phyloP scores from a whole-genome alignment of 2,329 filamentous ascomycete genomes.

The Paecilomyces sp. region DNA sequence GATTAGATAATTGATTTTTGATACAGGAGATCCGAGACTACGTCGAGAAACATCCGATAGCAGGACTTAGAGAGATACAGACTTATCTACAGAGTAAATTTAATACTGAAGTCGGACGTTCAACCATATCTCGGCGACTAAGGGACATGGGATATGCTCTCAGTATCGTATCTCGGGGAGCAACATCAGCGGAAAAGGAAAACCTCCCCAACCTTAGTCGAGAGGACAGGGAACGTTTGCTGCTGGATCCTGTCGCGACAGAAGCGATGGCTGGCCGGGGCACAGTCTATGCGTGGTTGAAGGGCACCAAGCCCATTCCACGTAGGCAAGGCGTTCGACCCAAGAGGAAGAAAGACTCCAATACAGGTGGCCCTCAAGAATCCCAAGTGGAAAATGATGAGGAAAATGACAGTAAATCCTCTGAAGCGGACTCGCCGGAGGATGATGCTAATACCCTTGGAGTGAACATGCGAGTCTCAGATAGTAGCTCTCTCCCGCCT shows the following conservation, averaged over 20 bases:
- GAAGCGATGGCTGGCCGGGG: neutral
- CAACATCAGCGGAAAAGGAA: neutral
- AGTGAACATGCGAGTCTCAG: neutral
- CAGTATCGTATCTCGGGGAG: slow-evolving; percentile 2
- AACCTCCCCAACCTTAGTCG: neutral
- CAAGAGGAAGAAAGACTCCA: neutral
- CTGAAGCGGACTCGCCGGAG: neutral
- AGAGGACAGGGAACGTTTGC: slow-evolving; percentile 1
- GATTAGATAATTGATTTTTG: neutral
- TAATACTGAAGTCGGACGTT: neutral
- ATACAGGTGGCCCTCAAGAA: neutral
- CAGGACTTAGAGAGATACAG: slow-evolving; percentile 4
- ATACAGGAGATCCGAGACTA: slow-evolving; percentile 2
- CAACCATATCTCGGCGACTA: slow-evolving; percentile 3
- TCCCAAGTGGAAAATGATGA: neutral
- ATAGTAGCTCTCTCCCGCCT: neutral
- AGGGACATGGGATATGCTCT: slow-evolving; percentile 4
- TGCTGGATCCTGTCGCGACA: neutral
- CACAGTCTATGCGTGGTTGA: slow-evolving; percentile 1
- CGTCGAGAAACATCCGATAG: slow-evolving; percentile 2
- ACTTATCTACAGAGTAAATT: slow-evolving; percentile 1
- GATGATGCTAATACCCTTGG: neutral
- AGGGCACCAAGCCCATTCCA: neutral
- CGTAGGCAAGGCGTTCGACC: neutral
- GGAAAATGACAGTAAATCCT: neutral